Base-by-base conservation (phyloP, 2,329 filamentous ascomycete genomes). In the Talaromyces sp. region DNA sequence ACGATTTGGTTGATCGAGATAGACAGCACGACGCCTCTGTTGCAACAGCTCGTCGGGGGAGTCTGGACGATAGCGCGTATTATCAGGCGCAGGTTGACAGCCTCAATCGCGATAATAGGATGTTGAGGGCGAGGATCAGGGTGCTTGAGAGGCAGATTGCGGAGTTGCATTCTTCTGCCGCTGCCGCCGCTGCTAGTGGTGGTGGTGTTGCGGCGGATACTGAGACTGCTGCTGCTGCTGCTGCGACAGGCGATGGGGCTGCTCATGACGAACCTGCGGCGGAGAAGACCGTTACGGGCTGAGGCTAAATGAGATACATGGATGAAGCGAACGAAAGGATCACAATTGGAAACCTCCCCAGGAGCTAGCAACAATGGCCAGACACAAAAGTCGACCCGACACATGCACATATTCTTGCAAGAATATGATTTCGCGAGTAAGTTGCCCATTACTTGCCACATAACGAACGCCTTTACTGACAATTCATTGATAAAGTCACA, bases 11-110 rank as follows among this genome's bases (percentile, higher is more conserved):
- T 4, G 73, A 68, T 48, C 61, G 19, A 57, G 73, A 62, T 73
- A 75, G 24, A 71, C 65, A 37, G 60, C 45, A 41, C 4, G 45
- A 41, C 35, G 9, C 41, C 3, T 41, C 63, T 1, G 14, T 19
- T 11, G 7, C 37, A 22, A 9, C 31, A 13, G 72, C 68, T 45
- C 75, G 73, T 65, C 75, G 78, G 50, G 74, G 77, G 39, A 80
- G 79, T 67, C 74, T 80, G 56, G 81, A 83, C 64, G 81, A 83
- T 63, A 75, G 72, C 60, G 75, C 79, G 16, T 82, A 76, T 67
- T 82, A 81, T 66, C 81, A 83, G 68, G 78, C 81, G 22, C 81
- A 83, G 67, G 79, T 79, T 9, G 75, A 78, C 33, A 81, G 76
- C 68, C 69, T 83, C 35, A 76, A 75, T 10, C 74, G 81, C 47